phyloP scores from a whole-genome alignment of 306 rosid species.

The Cucumis hystrix region DNA sequence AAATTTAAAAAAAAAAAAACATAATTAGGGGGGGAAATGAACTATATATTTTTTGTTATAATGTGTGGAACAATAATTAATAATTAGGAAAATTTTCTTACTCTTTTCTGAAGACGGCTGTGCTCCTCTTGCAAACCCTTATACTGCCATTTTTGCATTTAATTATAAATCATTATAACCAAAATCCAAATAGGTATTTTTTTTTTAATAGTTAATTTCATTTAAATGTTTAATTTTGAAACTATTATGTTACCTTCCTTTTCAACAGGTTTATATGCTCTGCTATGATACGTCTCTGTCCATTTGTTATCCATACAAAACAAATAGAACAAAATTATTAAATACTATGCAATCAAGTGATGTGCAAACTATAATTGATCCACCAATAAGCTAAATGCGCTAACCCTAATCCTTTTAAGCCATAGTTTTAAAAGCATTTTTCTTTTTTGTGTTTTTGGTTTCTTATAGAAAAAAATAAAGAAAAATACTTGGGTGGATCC shows the following conservation, averaged over 20 bases:
- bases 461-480: too few species aligned
- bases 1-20: too few species aligned
- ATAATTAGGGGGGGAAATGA: too few species aligned
- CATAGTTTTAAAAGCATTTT: background rate
- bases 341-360: background rate
- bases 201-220: background rate
- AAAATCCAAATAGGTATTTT: background rate
- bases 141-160: constrained; percentile 7
- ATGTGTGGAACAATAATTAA: background rate
- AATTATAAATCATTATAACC: background rate
- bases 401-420: background rate
- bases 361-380: background rate
- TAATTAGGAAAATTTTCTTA: constrained; percentile 6
- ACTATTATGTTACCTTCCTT: constrained; percentile 18
- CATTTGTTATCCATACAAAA: background rate
- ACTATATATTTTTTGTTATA: too few species aligned
- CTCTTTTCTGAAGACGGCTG: constrained; percentile 23
- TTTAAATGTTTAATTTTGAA: background rate
- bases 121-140: constrained; percentile 26
- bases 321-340: background rate
- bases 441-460: background rate
- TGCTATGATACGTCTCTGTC: constrained; percentile 24
- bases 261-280: constrained; percentile 23
- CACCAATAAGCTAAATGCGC: background rate
- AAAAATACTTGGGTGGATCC: too few species aligned